These are phyloP conservation scores for Stellera chamaejasme DNA, from an alignment of 345 rosid species.

Conservation along the genomic window DNA sequence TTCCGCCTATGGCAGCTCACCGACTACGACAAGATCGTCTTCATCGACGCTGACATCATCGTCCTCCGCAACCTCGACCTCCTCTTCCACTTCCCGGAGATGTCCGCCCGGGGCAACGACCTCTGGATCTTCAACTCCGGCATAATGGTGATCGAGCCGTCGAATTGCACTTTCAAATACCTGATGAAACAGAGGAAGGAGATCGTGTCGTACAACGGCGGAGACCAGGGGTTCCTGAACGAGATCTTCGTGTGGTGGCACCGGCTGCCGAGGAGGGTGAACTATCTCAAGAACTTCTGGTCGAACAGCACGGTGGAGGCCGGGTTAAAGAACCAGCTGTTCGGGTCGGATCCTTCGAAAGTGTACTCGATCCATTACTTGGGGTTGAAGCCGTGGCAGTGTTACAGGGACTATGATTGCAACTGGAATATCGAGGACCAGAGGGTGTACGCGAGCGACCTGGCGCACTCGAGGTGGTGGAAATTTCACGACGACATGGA, in stretches of 20 bases:
- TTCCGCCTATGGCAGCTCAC: constrained; percentile 86
- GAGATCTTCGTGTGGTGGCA: constrained; percentile 95
- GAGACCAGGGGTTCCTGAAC: constrained; percentile 86
- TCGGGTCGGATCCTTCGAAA: constrained; percentile 69
- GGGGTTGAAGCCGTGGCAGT: constrained; percentile 86
- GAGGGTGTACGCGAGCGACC: constrained; percentile 81
- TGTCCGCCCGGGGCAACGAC: constrained; percentile 89
- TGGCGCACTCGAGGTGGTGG: constrained; percentile 88
- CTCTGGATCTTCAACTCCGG: constrained; percentile 84
- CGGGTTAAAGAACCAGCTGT: constrained; percentile 59
- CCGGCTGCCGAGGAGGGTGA: constrained; percentile 69
- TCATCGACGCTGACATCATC: constrained; percentile 86
- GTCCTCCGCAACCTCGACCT: constrained; percentile 68
- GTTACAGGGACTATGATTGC: constrained; percentile 92
- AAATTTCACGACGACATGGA: constrained; percentile 66
- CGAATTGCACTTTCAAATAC: constrained; percentile 68
- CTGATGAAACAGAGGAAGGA: constrained; percentile 55
- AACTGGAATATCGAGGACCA: constrained; percentile 57
- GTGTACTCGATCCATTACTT: constrained; percentile 74
- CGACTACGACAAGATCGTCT: constrained; percentile 73
- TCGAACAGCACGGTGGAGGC: constrained; percentile 64
- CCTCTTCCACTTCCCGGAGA: constrained; percentile 76
- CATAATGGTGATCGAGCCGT: constrained; percentile 93
- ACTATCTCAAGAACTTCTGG: constrained; percentile 86
- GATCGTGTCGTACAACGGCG: constrained; percentile 87